Evolutionary conservation across 73 alveolate genomes (phyloP), one percentile per base, ranked within the genome.

Genomic region (Paramecium pentaurelia): DNA sequence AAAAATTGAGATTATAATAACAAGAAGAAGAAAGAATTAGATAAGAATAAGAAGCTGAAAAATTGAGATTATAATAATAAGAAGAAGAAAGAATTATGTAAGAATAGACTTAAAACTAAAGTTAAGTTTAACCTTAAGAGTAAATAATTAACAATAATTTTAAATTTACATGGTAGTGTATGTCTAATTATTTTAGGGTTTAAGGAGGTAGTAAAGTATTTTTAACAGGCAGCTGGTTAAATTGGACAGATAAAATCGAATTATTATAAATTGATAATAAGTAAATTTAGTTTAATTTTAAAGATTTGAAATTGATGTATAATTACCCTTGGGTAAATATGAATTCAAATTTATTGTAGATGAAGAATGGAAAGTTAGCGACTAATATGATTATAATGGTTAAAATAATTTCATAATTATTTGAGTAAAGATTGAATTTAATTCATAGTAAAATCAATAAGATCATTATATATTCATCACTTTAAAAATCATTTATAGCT

Each of bases 261-360:
- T 28, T 80, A 27, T 12, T 11, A 80, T 8, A 20, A 80, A 47
- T 80, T 44, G 91, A 80, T 16, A 44, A 80, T 80, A 45, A 44
- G 91, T 80, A 80, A 44, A 20, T 45, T 12, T 80, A 3, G 22
- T n/a, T 27, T 45, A 18, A 27, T 12, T 45, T 40, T 14, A 16
- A 18, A 75, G 88, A 75, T 42, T 38, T 34, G 68, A 36, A 30
- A 42, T 75, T 75, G 60, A 75, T 10, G 16, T 75, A 20, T 12
- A 40, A 8, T 5, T 80, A 27, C 77, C 77, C 12, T n/a, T 1
- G 49, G 91, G 91, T 44, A 20, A 9, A 8, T 0, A 80, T 80
- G 77, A 80, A 80, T 80, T 80, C 34, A 80, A 80, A 47, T 80
- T 80, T 47, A 45, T 80, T 80, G 91, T 80, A 11, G 91, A 80